Conservation (phyloP, 2,329 filamentous ascomycete genomes). For the Aspergillus hiratsukae region DNA sequence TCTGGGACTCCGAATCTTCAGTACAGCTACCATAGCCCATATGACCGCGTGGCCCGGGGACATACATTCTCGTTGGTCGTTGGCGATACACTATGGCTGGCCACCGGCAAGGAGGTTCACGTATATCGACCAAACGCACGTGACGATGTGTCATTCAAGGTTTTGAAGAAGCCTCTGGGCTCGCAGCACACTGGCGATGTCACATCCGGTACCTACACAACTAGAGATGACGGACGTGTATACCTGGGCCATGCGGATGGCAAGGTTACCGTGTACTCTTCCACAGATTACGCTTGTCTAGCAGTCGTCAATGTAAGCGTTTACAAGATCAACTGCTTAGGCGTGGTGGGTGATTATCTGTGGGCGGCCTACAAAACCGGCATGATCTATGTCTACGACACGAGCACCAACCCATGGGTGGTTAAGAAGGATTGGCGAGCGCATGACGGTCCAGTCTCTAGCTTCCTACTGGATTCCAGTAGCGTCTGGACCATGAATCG, state of each 20-base stretch:
- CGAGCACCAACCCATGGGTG: constrained; percentile 73
- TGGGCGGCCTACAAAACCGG: constrained; percentile 96
- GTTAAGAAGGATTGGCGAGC: constrained; percentile 94
- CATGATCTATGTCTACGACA: constrained; percentile 90
- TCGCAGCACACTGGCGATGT: constrained; percentile 77
- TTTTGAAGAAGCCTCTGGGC: constrained; percentile 65
- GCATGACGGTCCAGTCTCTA: constrained; percentile 76
- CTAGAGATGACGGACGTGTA: constrained; percentile 69
- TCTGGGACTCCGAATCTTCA: constrained; percentile 69
- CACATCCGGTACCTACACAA: constrained; percentile 73
- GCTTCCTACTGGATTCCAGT: constrained; percentile 71
- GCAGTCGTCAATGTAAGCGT: constrained; percentile 79
- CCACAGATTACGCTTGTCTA: constrained; percentile 70
- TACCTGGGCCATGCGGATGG: constrained; percentile 92
- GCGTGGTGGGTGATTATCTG: constrained; percentile 73
- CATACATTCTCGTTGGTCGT: constrained; percentile 86
- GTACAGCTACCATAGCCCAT: constrained; percentile 62
- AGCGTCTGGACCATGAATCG: constrained; percentile 82
- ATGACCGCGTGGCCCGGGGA: constrained; percentile 70
- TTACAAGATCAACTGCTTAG: constrained; percentile 89
- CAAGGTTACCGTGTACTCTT: constrained; percentile 90
- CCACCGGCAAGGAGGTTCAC: constrained; percentile 78
- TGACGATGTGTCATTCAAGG: constrained; percentile 67
- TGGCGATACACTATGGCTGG: constrained; percentile 83
- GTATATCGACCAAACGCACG: constrained; percentile 72